phyloP scores from a whole-genome alignment of 352 stramenopile species.

The Phytopythium oedochilum region DNA sequence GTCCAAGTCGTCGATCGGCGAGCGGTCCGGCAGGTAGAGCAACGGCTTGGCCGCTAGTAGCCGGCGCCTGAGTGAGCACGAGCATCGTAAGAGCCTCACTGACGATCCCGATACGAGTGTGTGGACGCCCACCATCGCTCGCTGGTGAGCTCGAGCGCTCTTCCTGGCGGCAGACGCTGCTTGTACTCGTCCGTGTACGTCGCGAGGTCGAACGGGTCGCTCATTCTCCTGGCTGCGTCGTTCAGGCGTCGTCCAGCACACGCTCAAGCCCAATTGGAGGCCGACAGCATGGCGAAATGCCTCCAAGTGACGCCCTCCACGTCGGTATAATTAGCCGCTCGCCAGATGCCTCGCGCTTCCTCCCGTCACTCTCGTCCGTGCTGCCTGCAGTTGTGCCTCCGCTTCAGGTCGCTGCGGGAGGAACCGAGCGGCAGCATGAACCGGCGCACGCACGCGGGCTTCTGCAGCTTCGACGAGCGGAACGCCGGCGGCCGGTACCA shows the following conservation, averaged over 20 bases:
- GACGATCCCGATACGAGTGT: too few relatives aligned
- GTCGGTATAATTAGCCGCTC: too few relatives aligned
- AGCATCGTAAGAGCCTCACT: too few relatives aligned
- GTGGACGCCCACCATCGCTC: constrained; percentile 16
- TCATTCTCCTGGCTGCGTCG: too few relatives aligned
- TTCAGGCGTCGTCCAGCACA: too few relatives aligned
- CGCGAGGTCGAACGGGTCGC: constrained; percentile 24
- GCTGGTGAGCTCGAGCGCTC: constrained; percentile 15
- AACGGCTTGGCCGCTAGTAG: constrained; percentile 25
- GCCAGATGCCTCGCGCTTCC: too few relatives aligned
- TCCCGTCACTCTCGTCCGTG: too few relatives aligned
- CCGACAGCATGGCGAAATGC: too few relatives aligned
- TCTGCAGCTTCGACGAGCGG: constrained; percentile 74
- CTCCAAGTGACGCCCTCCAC: too few relatives aligned
- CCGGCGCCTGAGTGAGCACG: constrained; percentile 15
- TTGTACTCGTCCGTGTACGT: constrained; percentile 39
- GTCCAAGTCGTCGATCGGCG: constrained; percentile 36
- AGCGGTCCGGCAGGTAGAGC: constrained; percentile 46
- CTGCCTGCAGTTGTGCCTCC: too few relatives aligned
- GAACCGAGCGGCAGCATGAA: constrained; percentile 40
- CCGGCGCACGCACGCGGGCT: constrained; percentile 53
- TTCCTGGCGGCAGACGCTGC: constrained; percentile 4
- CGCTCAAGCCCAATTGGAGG: too few relatives aligned
- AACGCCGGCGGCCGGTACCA: constrained; percentile 71
- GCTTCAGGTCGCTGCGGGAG: too few relatives aligned